phyloP scores from a whole-genome alignment of 805 yeast species.

The Saccharomyces jurei region DNA sequence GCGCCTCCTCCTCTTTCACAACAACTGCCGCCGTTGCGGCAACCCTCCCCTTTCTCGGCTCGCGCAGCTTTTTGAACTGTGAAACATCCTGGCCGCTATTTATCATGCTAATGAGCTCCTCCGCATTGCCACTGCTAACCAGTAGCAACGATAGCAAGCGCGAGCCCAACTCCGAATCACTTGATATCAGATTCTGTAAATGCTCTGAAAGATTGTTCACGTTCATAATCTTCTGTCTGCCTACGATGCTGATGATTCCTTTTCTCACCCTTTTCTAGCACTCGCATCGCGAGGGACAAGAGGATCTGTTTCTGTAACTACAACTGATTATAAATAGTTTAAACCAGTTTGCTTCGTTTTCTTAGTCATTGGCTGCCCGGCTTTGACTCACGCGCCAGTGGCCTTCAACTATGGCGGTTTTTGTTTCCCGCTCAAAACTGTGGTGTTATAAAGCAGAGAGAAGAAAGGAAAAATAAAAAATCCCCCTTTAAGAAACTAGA shows the following conservation, averaged over 20 bases:
- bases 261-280: background rate
- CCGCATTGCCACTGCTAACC: conserved; percentile 24
- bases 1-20: background rate
- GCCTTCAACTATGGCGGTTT: background rate
- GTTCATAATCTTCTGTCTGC: background rate
- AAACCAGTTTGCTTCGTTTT: background rate
- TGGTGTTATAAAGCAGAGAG: background rate
- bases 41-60: background rate
- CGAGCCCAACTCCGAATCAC: conserved; percentile 26
- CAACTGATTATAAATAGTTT: background rate
- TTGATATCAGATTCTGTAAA: conserved; percentile 19
- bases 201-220: conserved; percentile 8
- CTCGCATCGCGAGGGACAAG: background rate
- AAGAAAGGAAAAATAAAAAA: background rate
- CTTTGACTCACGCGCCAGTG: background rate
- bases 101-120: conserved; percentile 24
- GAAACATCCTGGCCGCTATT: conserved; percentile 13
- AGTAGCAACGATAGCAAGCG: conserved; percentile 24
- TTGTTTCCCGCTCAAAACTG: background rate
- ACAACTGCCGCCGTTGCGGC: background rate
- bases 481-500: background rate
- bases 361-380: background rate
- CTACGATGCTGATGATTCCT: background rate
- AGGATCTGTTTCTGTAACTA: background rate
- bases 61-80: background rate